A percentile compares a stretch with the other conserved stretches of the same genome.
These are phyloP conservation scores for Coriaria nepalensis DNA, from an alignment of 306 rosid species.

Conservation along the genomic window DNA sequence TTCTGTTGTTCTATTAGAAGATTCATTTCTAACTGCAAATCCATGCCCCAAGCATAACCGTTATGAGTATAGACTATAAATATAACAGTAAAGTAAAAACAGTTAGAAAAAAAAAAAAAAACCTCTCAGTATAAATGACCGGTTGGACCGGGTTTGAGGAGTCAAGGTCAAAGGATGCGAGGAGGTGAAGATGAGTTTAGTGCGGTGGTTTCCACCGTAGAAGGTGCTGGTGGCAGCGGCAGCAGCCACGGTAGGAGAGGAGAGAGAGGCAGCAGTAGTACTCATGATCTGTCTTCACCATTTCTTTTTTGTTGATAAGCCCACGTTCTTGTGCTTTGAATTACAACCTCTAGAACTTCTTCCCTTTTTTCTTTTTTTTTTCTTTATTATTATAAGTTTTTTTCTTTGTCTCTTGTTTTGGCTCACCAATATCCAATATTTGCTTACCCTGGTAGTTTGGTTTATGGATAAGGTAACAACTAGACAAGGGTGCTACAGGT, in stretches of 20 bases:
- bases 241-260: slow-evolving; percentile 32
- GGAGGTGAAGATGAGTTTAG: slow-evolving; percentile 14
- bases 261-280: slow-evolving; percentile 22
- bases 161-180: slow-evolving; percentile 5
- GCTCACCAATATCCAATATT: too few species aligned
- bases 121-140: slow-evolving; percentile 41
- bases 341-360: slow-evolving; percentile 24
- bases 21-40: slow-evolving; percentile 45
- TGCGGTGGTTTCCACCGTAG: slow-evolving; percentile 7
- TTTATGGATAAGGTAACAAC: too few species aligned
- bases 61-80: not conserved
- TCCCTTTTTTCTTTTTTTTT: not conserved
- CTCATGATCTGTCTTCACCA: slow-evolving; percentile 48
- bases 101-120: too few species aligned
- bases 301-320: slow-evolving; percentile 19
- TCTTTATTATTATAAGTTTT: slow-evolving; percentile 5
- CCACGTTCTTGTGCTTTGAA: slow-evolving; percentile 20
- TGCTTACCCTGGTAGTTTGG: too few species aligned
- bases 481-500: too few species aligned
- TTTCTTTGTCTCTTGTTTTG: not conserved
- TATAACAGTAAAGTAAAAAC: not conserved
- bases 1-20: slow-evolving; percentile 21
- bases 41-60: not conserved
- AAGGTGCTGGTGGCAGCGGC: slow-evolving; percentile 15
- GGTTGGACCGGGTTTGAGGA: slow-evolving; percentile 17